A percentile compares a stretch with the other conserved stretches of the same genome.
Evolutionary conservation across 495 filamentous ascomycete genomes (phyloP).

Genomic region (Cenococcum geophilum): DNA sequence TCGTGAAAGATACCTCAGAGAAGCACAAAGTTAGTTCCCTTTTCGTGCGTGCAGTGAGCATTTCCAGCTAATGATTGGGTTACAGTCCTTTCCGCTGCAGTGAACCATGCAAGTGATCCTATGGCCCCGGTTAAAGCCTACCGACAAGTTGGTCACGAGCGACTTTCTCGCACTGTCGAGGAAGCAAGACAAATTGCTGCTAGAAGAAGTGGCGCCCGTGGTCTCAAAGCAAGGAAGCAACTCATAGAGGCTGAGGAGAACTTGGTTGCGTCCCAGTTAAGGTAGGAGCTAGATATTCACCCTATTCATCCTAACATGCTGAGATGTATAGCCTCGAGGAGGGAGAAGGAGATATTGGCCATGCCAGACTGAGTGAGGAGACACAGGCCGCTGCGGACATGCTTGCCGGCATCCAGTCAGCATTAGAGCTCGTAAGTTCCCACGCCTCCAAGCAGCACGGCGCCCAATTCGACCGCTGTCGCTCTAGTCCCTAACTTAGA

Average conservation of each 20-base stretch:
- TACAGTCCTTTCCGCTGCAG: conserved; percentile 43
- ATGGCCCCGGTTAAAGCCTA: conserved; percentile 53
- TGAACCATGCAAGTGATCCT: conserved; percentile 46
- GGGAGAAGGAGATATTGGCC: conserved; percentile 23
- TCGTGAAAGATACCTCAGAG: conserved; percentile 49
- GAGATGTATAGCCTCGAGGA: conserved; percentile 13
- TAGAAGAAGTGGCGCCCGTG: conserved; percentile 64
- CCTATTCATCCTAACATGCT: not conserved
- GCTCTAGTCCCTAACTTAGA: not conserved
- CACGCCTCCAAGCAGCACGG: not conserved
- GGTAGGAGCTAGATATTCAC: conserved; percentile 37
- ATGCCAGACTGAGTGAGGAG: conserved; percentile 25
- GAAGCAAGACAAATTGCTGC: conserved; percentile 66
- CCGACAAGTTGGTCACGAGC: conserved; percentile 53
- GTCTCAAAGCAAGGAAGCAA: conserved; percentile 64
- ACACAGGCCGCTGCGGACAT: conserved; percentile 32
- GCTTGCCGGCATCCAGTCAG: conserved; percentile 28
- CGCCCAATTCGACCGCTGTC: not conserved
- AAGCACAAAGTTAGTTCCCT: conserved; percentile 49
- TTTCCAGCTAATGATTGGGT: not conserved
- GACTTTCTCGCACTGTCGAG: conserved; percentile 55
- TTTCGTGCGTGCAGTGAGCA: not conserved
- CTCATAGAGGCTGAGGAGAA: conserved; percentile 58
- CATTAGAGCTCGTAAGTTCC: conserved; percentile 17
- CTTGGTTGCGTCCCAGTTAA: conserved; percentile 49